Conservation (phyloP, 179 eudicot species). For the Corrigiola litoralis region DNA sequence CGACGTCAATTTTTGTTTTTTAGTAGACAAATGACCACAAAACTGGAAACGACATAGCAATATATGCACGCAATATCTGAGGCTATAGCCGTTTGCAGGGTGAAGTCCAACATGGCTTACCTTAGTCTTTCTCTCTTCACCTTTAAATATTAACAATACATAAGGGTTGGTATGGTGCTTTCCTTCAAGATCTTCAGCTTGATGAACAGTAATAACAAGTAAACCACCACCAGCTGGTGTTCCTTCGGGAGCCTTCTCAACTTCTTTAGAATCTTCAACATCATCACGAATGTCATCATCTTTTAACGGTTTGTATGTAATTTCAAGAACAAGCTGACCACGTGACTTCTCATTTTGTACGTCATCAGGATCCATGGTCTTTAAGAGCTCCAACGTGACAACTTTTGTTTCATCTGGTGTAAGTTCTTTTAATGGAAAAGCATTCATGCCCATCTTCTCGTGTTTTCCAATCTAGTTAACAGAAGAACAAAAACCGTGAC, state of each 20-base stretch:
- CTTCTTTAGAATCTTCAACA: slow-evolving; percentile 42
- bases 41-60: too few relatives aligned
- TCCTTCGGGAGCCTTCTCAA: slow-evolving; percentile 75
- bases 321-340: slow-evolving; percentile 68
- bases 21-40: too few relatives aligned
- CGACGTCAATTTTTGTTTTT: too few relatives aligned
- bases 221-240: slow-evolving; percentile 75
- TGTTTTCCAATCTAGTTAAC: slow-evolving; percentile 61
- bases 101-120: slow-evolving; percentile 21
- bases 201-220: slow-evolving; percentile 60
- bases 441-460: slow-evolving; percentile 83
- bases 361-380: slow-evolving; percentile 64
- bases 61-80: background rate
- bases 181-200: slow-evolving; percentile 88
- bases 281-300: slow-evolving; percentile 56
- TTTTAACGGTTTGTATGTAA: slow-evolving; percentile 73
- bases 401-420: slow-evolving; percentile 61
- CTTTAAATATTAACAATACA: slow-evolving; percentile 58
- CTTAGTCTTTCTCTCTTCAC: slow-evolving; percentile 90
- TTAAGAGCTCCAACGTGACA: slow-evolving; percentile 52
- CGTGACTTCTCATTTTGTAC: slow-evolving; percentile 62
- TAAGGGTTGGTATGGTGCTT: slow-evolving; percentile 91
- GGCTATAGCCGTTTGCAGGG: background rate
- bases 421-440: slow-evolving; percentile 62
- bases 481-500: too few relatives aligned